Evolutionary conservation across 768 basidiomycete genomes (phyloP).

Genomic region (Leccinum aurantiacum): DNA sequence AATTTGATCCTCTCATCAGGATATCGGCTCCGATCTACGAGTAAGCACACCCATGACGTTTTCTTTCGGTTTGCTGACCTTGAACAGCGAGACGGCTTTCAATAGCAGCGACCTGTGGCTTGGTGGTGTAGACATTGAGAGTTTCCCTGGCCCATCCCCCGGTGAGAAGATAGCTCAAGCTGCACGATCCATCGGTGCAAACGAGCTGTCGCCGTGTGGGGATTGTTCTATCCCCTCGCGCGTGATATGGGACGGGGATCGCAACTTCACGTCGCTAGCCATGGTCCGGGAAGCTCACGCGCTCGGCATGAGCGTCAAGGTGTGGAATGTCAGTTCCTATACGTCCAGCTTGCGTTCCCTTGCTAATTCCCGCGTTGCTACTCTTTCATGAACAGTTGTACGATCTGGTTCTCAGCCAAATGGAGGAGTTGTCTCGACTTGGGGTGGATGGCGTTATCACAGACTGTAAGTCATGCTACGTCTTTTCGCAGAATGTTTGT

Average conservation of each 20-base stretch:
- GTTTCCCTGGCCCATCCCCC: slow-evolving; percentile 61
- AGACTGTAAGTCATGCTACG: slow-evolving; percentile 46
- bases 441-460: slow-evolving; percentile 78
- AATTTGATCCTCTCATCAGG: slow-evolving; percentile 53
- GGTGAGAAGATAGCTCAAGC: slow-evolving; percentile 66
- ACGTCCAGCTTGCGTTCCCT: not conserved
- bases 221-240: slow-evolving; percentile 38
- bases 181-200: slow-evolving; percentile 60
- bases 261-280: slow-evolving; percentile 59
- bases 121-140: slow-evolving; percentile 59
- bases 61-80: slow-evolving; percentile 2
- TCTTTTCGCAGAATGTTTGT: not conserved
- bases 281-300: slow-evolving; percentile 70
- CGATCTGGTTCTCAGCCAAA: slow-evolving; percentile 45
- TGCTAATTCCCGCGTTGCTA: slow-evolving; percentile 1
- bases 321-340: slow-evolving; percentile 62
- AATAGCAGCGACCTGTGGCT: slow-evolving; percentile 62
- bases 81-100: slow-evolving; percentile 40
- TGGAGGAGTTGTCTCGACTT: slow-evolving; percentile 58
- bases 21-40: slow-evolving; percentile 67
- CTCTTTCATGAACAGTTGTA: slow-evolving; percentile 47
- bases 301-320: slow-evolving; percentile 62
- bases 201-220: slow-evolving; percentile 64
- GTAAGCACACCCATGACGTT: slow-evolving; percentile 37
- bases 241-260: slow-evolving; percentile 47